phyloP scores from a whole-genome alignment of 176 grass and related monocot genomes.

The Puccinellia tenuiflora region DNA sequence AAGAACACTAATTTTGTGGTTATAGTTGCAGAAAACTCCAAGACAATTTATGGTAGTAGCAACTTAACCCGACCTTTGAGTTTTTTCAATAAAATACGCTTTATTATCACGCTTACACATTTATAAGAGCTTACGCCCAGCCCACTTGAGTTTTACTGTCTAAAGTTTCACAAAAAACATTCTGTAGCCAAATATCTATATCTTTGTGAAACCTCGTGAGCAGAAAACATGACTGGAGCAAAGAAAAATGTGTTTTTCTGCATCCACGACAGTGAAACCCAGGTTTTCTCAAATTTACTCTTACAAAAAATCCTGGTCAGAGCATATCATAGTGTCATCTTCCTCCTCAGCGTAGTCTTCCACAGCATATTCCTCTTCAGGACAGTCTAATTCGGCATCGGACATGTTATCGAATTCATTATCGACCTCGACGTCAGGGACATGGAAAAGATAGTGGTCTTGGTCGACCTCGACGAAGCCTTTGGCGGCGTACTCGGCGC shows the following conservation, averaged over 20 bases:
- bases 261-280: neutral
- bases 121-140: too few species aligned
- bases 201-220: neutral
- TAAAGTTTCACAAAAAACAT: neutral
- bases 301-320: neutral
- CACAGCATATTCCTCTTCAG: neutral
- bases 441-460: neutral
- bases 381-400: neutral
- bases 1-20: too few species aligned
- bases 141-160: too few species aligned
- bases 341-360: neutral
- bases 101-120: too few species aligned
- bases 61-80: neutral
- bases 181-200: neutral
- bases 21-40: neutral
- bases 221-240: neutral
- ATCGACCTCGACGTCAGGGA: neutral
- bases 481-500: neutral
- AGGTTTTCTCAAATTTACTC: neutral
- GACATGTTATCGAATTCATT: neutral
- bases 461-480: neutral
- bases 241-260: neutral
- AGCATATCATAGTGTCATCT: neutral
- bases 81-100: too few species aligned
- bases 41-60: neutral